Conservation (phyloP, 1,284 basidiomycete genomes). For the Entoloma clypeatum region DNA sequence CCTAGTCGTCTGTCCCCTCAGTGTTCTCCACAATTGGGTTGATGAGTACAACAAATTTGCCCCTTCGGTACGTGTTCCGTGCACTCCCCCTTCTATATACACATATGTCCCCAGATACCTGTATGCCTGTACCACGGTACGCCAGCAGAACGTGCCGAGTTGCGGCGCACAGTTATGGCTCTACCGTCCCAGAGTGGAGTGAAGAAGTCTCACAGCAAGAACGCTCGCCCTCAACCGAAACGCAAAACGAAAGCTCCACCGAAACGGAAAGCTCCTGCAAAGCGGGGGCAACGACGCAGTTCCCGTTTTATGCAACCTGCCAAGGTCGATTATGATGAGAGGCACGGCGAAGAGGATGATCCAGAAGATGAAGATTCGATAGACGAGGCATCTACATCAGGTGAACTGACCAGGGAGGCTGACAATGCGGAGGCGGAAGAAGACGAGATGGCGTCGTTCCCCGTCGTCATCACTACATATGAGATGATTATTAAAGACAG, state of each 20-base stretch:
- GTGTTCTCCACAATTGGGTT: constrained; percentile 90
- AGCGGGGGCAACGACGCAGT: constrained; percentile 16
- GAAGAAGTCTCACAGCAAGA: constrained; percentile 22
- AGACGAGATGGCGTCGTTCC: constrained; percentile 43
- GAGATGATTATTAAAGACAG: constrained; percentile 91
- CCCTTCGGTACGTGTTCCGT: constrained; percentile 51
- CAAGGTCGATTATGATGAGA: constrained; percentile 4
- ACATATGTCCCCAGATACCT: constrained; percentile 56
- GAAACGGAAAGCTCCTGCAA: constrained; percentile 20
- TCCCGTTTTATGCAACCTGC: constrained; percentile 11
- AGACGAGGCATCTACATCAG: neutral
- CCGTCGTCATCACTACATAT: constrained; percentile 87
- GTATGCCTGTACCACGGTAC: constrained; percentile 89
- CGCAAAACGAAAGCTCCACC: constrained; percentile 14
- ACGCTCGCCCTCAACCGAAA: constrained; percentile 12
- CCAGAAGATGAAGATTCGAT: constrained; percentile 12
- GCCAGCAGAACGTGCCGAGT: constrained; percentile 69
- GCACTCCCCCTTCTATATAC: neutral
- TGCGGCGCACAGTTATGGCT: constrained; percentile 61
- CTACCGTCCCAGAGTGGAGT: constrained; percentile 22
- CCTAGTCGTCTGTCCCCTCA: constrained; percentile 88
- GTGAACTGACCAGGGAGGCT: constrained; percentile 9
- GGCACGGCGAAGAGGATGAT: constrained; percentile 13
- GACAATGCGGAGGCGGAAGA: constrained; percentile 20
- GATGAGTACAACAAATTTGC: constrained; percentile 86